A percentile compares a stretch with the other conserved stretches of the same genome.
Evolutionary conservation across 2,329 filamentous ascomycete genomes (phyloP).

Genomic region (Pestalotiopsis sp.): DNA sequence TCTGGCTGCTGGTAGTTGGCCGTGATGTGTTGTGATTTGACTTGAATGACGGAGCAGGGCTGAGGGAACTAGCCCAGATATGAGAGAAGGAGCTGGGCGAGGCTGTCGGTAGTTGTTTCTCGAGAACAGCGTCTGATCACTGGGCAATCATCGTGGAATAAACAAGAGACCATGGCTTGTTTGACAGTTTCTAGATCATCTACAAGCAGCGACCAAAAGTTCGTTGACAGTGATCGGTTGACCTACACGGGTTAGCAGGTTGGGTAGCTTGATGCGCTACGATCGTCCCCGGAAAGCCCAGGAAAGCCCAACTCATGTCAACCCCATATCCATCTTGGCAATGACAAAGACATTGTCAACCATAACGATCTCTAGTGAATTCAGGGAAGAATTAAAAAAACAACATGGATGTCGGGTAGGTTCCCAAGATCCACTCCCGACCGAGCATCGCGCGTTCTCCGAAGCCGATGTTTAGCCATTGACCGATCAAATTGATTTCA

Average conservation of each 20-base stretch:
- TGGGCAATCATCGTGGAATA: too few relatives aligned
- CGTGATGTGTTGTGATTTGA: not conserved
- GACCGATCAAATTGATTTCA: not conserved
- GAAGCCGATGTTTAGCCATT: conserved; percentile 1
- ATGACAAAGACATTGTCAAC: not conserved
- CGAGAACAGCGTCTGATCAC: too few relatives aligned
- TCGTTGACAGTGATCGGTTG: too few relatives aligned
- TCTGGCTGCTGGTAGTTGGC: not conserved
- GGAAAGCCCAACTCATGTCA: not conserved
- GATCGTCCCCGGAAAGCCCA: not conserved
- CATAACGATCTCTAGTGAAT: not conserved
- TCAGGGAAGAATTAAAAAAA: not conserved
- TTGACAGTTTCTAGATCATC: too few relatives aligned
- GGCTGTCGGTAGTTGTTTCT: too few relatives aligned
- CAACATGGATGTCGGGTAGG: not conserved
- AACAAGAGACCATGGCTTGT: too few relatives aligned
- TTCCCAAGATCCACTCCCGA: not conserved
- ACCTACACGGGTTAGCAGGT: too few relatives aligned
- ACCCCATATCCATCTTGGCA: not conserved
- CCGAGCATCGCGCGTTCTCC: not conserved
- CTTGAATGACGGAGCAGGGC: too few relatives aligned
- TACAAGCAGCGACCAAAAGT: too few relatives aligned
- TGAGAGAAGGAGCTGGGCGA: too few relatives aligned
- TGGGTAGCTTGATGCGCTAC: not conserved
- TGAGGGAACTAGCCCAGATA: not conserved